Evolutionary conservation across 768 basidiomycete species (phyloP).

Genomic region (Megacollybia marginata): DNA sequence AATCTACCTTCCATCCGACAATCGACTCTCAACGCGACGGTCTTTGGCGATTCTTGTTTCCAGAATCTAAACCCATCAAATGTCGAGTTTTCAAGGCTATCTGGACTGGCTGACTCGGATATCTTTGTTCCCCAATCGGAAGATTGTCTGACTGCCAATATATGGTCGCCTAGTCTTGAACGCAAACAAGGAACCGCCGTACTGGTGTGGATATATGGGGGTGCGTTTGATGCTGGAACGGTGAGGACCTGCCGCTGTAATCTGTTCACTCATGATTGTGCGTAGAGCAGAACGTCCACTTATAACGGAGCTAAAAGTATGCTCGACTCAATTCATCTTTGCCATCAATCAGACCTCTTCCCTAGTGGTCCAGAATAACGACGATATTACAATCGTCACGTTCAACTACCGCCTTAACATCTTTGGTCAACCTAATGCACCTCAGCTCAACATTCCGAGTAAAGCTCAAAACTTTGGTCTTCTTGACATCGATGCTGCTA

Average conservation of each 20-base stretch:
- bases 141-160: constrained; percentile 28
- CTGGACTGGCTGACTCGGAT: background rate
- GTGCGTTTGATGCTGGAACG: no score
- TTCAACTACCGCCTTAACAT: constrained; percentile 33
- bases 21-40: background rate
- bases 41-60: background rate
- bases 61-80: background rate
- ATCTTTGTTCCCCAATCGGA: constrained; percentile 22
- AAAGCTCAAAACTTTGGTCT: constrained; percentile 31
- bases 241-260: no score
- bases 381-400: constrained; percentile 27
- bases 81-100: background rate
- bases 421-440: constrained; percentile 32
- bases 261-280: constrained; percentile 3
- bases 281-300: constrained; percentile 19
- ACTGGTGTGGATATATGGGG: constrained; percentile 19
- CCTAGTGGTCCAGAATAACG: constrained; percentile 21
- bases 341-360: background rate
- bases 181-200: constrained; percentile 25
- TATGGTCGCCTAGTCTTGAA: constrained; percentile 27
- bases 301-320: constrained; percentile 19
- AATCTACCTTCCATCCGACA: background rate
- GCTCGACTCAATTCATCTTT: background rate
- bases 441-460: constrained; percentile 20
- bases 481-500: constrained; percentile 30